Conservation (phyloP, 257 asterid genomes). For the Ilex aquifolium region DNA sequence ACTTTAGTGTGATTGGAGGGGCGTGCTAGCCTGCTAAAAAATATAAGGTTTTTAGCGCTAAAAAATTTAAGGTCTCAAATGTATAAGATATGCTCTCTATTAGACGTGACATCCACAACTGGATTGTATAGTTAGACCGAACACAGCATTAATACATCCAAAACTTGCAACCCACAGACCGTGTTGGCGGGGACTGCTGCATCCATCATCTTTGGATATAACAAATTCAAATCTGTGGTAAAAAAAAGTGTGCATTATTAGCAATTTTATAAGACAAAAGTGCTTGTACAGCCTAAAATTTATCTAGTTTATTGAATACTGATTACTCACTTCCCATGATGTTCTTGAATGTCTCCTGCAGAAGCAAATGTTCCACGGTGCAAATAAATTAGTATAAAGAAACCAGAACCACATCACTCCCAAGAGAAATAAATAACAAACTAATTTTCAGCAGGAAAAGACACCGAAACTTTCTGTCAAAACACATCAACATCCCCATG, state of each 20-base stretch:
- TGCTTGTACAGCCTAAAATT: too few relatives aligned
- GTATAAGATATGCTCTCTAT: too few relatives aligned
- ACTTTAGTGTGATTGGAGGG: too few relatives aligned
- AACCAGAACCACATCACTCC: not conserved
- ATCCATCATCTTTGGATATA: constrained; percentile 94
- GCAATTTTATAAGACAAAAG: not conserved
- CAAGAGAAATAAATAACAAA: too few relatives aligned
- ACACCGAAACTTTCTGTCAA: too few relatives aligned
- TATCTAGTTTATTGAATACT: not conserved
- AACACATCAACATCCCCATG: too few relatives aligned
- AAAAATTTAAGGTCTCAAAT: too few relatives aligned
- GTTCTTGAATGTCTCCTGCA: constrained; percentile 73
- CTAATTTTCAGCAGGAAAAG: too few relatives aligned
- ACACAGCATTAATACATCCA: constrained; percentile 14
- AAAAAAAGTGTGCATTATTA: not conserved
- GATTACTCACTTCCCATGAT: constrained; percentile 82
- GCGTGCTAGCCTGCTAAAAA: too few relatives aligned
- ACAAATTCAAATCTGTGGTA: constrained; percentile 58
- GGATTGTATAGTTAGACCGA: too few relatives aligned
- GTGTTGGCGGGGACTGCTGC: constrained; percentile 89
- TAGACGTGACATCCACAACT: too few relatives aligned
- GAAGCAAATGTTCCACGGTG: constrained; percentile 6
- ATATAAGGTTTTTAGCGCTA: too few relatives aligned
- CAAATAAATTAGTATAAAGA: not conserved
- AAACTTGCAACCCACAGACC: constrained; percentile 87